Base-by-base conservation (phyloP, 192 early-diverging fungal genomes). In the Dimargaris verticillata region DNA sequence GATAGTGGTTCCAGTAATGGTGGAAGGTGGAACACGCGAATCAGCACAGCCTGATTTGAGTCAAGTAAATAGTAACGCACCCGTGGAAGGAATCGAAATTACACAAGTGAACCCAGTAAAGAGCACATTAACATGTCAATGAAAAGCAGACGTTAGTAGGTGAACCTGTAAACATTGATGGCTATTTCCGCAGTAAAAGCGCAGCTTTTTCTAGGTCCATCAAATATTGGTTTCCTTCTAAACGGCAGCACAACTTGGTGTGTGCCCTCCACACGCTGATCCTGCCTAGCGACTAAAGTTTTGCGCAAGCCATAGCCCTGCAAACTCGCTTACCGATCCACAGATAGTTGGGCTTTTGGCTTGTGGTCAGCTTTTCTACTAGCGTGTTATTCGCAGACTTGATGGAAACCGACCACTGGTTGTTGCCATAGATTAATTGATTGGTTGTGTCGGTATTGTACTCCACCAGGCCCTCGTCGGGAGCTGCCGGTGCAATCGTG, bases 1-100 rank as follows among this genome's bases (percentile, higher is more conserved):
- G n/a, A 86, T 15, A 28, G n/a, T 26, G 29, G 29, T 18, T 5
- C 28, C 28, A 18, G 29, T 26, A 10, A 55, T n/a, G 6, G 18
- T n/a, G 17, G n/a, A n/a, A 12, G 53, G 53, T n/a, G 18, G 18
- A 18, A 55, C 53, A 18, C 53, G 53, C 26, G 53, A 55, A 25
- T 55, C 53, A 38, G 53, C n/a, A 38, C 53, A 55, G 7, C 53
- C 53, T 55, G 20, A 20, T 17, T 17, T 2, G 12, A 20, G 20
- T 12, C 15, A 48, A 3, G 20, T 2, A 2, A 48, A 22, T 2
- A 22, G 33, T 38, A 7, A 38, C 33, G 33, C 7, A 20, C 4
- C 15, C 18, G 47, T 17, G 2, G 47, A 5, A 4, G 11, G 11
- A 17, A 22, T 3, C 11, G 12, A 22, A 17, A 48, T 2, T 4